phyloP scores from a whole-genome alignment of 116 monocot genomes.

The Cymodocea nodosa region DNA sequence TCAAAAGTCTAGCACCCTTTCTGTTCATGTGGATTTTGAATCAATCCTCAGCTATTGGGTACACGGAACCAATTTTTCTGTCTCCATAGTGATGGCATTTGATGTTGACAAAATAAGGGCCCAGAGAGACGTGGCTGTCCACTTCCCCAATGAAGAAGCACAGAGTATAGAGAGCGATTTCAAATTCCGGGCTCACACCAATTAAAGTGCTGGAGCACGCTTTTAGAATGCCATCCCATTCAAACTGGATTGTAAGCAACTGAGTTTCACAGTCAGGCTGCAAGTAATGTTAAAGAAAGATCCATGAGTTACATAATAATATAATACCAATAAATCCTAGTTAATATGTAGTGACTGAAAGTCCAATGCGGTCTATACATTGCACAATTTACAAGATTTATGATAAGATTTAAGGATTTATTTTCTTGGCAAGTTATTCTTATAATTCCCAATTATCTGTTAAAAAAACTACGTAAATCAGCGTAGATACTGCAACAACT shows the following conservation, averaged over 20 bases:
- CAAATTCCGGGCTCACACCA: constrained; percentile 95
- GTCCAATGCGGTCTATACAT: too few relatives aligned
- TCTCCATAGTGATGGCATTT: constrained; percentile 75
- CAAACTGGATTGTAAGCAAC: constrained; percentile 88
- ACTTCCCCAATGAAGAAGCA: constrained; percentile 67
- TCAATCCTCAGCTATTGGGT: constrained; percentile 57
- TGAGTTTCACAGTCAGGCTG: constrained; percentile 93
- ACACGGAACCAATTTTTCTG: constrained; percentile 63
- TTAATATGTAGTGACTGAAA: too few relatives aligned
- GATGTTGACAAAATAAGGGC: constrained; percentile 81
- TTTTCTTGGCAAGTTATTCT: too few relatives aligned
- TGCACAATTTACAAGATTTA: too few relatives aligned
- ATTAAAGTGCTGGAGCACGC: constrained; percentile 73
- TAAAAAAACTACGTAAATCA: too few relatives aligned
- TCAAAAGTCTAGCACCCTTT: constrained; percentile 11
- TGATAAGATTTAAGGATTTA: too few relatives aligned
- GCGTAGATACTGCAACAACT: too few relatives aligned
- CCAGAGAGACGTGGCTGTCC: constrained; percentile 63
- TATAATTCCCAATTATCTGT: too few relatives aligned
- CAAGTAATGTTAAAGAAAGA: background rate
- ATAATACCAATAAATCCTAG: background rate
- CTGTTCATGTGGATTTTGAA: constrained; percentile 13
- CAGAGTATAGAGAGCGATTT: constrained; percentile 83
- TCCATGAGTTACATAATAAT: background rate
- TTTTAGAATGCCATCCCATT: constrained; percentile 91